Percentiles rank a stretch among this genome's conserved stretches.
Conservation (phyloP, 371 early-diverging fungal genomes). For the Mortierella sp. region DNA sequence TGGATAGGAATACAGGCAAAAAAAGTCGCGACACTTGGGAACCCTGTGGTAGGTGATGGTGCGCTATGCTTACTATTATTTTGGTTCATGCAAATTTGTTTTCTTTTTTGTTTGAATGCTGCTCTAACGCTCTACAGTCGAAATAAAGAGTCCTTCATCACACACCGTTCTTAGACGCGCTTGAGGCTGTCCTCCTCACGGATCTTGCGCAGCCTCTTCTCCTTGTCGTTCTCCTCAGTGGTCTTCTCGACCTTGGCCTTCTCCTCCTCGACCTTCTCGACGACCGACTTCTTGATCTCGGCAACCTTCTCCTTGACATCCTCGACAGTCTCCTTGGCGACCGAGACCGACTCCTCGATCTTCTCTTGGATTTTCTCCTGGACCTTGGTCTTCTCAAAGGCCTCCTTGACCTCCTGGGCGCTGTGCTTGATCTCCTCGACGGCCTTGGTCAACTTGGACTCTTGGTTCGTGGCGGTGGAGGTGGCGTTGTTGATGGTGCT, state of each 20-base stretch:
- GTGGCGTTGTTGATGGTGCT: conserved; percentile 1
- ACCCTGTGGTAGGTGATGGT: no score
- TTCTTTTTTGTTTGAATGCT: no score
- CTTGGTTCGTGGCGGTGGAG: not conserved
- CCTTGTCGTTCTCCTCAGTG: conserved; percentile 23
- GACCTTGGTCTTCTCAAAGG: conserved; percentile 16
- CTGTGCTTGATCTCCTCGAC: conserved; percentile 44
- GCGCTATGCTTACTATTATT: no score
- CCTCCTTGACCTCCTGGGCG: conserved; percentile 39
- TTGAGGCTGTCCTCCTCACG: conserved; percentile 45
- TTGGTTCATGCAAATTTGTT: no score
- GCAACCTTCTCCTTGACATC: conserved; percentile 49
- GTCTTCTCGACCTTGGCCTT: conserved; percentile 26
- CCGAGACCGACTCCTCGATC: conserved; percentile 29
- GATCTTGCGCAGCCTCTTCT: conserved; percentile 40
- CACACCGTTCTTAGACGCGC: conserved; percentile 34
- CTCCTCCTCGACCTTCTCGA: conserved; percentile 25
- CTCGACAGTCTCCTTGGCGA: conserved; percentile 34
- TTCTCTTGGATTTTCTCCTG: conserved; percentile 29
- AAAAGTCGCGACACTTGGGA: no score
- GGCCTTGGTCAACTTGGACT: conserved; percentile 35
- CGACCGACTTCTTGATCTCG: conserved; percentile 43
- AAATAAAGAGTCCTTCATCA: no score
- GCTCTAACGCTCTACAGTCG: no score
- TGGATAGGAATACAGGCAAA: no score